These are phyloP conservation scores for Manihot esculenta DNA, from an alignment of 441 rosid species.

Conservation along the genomic window DNA sequence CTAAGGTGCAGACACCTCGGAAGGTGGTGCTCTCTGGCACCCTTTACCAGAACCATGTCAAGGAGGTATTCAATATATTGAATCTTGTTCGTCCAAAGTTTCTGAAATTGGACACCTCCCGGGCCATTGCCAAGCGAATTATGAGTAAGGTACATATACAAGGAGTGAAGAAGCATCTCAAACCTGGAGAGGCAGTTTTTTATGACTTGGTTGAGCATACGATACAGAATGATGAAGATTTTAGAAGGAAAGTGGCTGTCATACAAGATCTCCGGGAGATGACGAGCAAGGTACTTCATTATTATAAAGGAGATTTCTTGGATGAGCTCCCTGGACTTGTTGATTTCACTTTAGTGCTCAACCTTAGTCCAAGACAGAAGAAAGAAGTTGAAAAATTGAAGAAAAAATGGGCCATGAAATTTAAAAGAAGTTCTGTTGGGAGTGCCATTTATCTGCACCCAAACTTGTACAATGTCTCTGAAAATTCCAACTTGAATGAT, in stretches of 20 bases:
- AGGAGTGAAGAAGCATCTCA: conserved; percentile 42
- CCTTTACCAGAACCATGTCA: conserved; percentile 80
- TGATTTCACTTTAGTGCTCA: conserved; percentile 71
- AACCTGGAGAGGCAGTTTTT: conserved; percentile 45
- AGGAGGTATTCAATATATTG: conserved; percentile 80
- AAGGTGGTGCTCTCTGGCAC: conserved; percentile 93
- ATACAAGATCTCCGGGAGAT: conserved; percentile 78
- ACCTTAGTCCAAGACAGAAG: conserved; percentile 55
- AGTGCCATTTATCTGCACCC: conserved; percentile 53
- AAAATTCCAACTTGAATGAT: conserved; percentile 31
- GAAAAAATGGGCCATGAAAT: conserved; percentile 39
- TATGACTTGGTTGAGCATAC: conserved; percentile 69
- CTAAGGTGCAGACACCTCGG: conserved; percentile 67
- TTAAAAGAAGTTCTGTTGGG: conserved; percentile 42
- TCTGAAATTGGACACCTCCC: conserved; percentile 44
- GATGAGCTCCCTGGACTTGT: conserved; percentile 85
- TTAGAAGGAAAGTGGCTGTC: conserved; percentile 51
- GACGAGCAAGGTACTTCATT: conserved; percentile 76
- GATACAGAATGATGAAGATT: conserved; percentile 46
- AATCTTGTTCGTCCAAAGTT: conserved; percentile 86
- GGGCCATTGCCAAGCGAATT: conserved; percentile 46
- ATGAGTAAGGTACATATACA: conserved; percentile 60
- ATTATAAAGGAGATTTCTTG: conserved; percentile 79
- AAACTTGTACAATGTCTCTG: conserved; percentile 26
- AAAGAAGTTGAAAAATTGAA: conserved; percentile 43